These are phyloP conservation scores for Dendrobium catenatum DNA, from an alignment of 106 monocot genomes.

Conservation along the genomic window DNA sequence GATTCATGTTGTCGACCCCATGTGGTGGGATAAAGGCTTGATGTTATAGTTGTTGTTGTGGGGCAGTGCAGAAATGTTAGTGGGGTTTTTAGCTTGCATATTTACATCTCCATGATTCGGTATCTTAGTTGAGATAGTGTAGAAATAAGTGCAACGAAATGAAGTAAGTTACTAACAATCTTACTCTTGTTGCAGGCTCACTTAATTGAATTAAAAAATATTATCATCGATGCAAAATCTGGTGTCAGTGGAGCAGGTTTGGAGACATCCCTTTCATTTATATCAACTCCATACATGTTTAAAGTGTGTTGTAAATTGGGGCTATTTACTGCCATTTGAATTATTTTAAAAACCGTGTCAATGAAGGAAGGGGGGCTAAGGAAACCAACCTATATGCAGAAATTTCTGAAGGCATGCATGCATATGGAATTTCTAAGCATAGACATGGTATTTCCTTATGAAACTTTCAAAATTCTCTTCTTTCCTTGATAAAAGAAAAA, in stretches of 20 bases:
- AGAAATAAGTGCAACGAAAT: not conserved
- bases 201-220: conserved; percentile 63
- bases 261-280: not conserved
- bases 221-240: conserved; percentile 98
- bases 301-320: not conserved
- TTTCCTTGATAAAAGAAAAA: no score
- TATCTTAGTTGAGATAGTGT: not conserved
- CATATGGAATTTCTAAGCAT: conserved; percentile 88
- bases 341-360: not conserved
- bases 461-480: not conserved
- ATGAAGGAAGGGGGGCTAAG: conserved; percentile 87
- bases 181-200: conserved; percentile 37
- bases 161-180: not conserved
- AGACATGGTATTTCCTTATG: conserved; percentile 63
- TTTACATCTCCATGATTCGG: not conserved
- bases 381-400: conserved; percentile 94
- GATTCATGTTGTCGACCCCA: no score
- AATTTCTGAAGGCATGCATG: conserved; percentile 82
- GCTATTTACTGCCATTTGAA: not conserved
- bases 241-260: conserved; percentile 97
- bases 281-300: not conserved
- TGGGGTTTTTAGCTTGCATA: no score
- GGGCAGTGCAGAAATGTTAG: no score
- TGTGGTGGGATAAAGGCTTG: no score
- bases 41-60: no score